Evolutionary conservation across 2,329 filamentous ascomycete genomes (phyloP), one percentile per base, ranked within the genome.

Genomic region (Cercospora brassicicola): DNA sequence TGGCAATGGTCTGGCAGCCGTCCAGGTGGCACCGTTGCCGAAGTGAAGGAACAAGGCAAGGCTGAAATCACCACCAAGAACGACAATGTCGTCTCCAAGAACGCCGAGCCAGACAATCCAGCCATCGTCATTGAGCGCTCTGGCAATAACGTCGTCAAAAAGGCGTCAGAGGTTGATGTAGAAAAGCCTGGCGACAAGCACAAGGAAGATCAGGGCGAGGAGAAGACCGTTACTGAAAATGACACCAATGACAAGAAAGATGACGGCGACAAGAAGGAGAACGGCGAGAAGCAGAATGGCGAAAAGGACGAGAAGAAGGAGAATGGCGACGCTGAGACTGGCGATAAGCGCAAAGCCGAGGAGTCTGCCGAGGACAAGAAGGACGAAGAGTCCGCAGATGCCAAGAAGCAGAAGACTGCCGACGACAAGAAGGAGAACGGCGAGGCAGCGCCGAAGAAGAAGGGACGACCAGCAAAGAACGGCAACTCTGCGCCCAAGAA

Each of bases 91-190:
- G 85, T 90, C 77, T 87, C 86, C 79, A 89, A 87, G 80, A 88
- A 87, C 45, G 88, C 86, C 61, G 83, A 86, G 28, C 83, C 85
- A 30, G 82, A 83, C 20, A 87, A 90, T 71, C 88, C 87, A 2
- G 88, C 88, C 33, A 85, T 90, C 5, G 84, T 85, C 70, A 79
- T 90, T 73, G 82, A 82, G 73, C 83, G 87, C 56, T 81, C 83
- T 13, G 88, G 88, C 59, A 89, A 90, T 73, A 88, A 90, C 76
- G 87, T 89, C 20, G 87, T 89, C 62, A 89, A 90, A 80, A 83
- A 83, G 69, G 86, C 87, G 11, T 85, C 83, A 53, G 88, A 90
- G 78, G 79, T 90, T 30, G 82, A 84, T 2, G 81, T 89, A 36
- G 86, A 88, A 66, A 76, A 84, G 72, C 82, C 82, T 68, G 78